A percentile compares a stretch with the other conserved stretches of the same genome.
phyloP scores from a whole-genome alignment of 2,329 filamentous ascomycete species.

The Xylaria hypoxylon region DNA sequence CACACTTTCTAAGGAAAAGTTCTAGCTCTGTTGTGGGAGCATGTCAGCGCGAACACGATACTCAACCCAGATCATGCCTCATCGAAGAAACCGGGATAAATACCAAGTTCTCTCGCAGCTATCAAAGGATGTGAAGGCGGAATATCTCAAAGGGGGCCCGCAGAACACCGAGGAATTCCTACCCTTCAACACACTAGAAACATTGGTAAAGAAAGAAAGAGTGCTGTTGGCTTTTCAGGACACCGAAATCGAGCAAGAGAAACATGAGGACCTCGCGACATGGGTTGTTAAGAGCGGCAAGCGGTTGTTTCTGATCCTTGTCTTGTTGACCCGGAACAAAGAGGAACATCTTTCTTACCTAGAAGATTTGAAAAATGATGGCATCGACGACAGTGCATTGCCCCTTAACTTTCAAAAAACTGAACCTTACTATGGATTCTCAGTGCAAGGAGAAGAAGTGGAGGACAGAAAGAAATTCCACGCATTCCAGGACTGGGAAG shows the following conservation, averaged over 20 bases:
- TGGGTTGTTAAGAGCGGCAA: constrained; percentile 27
- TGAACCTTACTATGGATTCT: constrained; percentile 20
- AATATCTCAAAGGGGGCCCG: too few species aligned
- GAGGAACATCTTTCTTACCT: constrained; percentile 20
- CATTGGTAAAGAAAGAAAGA: too few species aligned
- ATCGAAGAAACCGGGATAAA: too few species aligned
- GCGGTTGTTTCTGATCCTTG: constrained; percentile 30
- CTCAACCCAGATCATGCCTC: too few species aligned
- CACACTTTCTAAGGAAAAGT: too few species aligned
- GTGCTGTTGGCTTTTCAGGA: constrained; percentile 21
- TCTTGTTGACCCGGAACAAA: constrained; percentile 9
- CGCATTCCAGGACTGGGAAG: not conserved
- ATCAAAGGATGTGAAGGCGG: too few species aligned
- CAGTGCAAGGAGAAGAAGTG: not conserved
- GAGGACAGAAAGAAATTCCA: not conserved
- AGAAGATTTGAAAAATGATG: constrained; percentile 8
- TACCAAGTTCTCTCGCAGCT: too few species aligned
- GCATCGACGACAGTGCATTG: constrained; percentile 20
- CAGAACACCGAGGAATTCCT: too few species aligned
- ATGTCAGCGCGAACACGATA: too few species aligned
- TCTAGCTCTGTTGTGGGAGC: too few species aligned
- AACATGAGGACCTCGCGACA: constrained; percentile 23
- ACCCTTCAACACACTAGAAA: too few species aligned
- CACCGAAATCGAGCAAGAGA: constrained; percentile 10
- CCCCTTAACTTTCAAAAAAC: constrained; percentile 13